Conservation (phyloP, 2,329 filamentous ascomycete species). For the Aureobasidium namibiae region DNA sequence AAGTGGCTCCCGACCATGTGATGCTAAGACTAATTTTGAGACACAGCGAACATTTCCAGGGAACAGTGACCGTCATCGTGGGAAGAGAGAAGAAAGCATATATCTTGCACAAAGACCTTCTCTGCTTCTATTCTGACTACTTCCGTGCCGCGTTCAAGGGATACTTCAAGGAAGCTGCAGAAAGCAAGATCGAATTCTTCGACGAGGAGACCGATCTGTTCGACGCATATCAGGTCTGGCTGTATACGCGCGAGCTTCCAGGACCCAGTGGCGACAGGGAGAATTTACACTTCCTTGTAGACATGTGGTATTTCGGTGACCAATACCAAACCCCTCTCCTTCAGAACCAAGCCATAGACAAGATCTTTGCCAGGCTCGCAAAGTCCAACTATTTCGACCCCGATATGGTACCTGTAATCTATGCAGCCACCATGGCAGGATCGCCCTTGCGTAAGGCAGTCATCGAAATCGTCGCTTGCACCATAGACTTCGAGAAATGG, state of each 20-base stretch:
- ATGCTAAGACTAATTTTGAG: background rate
- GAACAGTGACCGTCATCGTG: background rate
- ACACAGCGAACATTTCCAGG: background rate
- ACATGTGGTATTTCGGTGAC: background rate
- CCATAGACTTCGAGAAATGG: background rate
- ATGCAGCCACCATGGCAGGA: background rate
- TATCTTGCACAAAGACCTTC: background rate
- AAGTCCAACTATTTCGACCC: too few relatives aligned
- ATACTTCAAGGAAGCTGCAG: background rate
- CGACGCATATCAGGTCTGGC: background rate
- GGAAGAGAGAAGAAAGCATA: background rate
- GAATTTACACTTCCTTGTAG: too few relatives aligned
- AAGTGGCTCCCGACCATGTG: background rate
- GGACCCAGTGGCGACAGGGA: too few relatives aligned
- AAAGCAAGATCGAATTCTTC: background rate
- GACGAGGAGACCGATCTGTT: background rate
- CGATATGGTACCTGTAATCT: too few relatives aligned
- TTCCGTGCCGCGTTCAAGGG: background rate
- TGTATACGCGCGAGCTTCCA: background rate
- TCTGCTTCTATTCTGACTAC: background rate
- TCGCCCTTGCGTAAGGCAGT: background rate
- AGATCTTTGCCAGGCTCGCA: background rate
- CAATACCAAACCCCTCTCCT: background rate
- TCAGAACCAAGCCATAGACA: background rate
- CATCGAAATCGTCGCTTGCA: background rate